These are phyloP conservation scores for Penicillium longicatenatum DNA, from an alignment of 495 filamentous ascomycete genomes.

Conservation along the genomic window DNA sequence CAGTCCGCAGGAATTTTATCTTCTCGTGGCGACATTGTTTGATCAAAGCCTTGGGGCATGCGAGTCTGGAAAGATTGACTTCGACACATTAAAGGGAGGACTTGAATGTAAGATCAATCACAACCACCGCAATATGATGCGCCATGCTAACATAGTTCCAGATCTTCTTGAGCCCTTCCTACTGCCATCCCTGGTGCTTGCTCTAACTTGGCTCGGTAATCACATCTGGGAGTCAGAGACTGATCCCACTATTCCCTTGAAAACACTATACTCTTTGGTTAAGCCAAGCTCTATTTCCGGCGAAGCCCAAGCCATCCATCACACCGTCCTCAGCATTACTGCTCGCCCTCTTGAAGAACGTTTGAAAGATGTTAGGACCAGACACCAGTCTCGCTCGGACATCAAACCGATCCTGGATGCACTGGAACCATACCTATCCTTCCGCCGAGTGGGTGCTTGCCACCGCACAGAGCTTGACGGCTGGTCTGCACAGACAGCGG, in stretches of 20 bases:
- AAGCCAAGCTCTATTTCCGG: conserved; percentile 73
- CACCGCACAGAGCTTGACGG: conserved; percentile 72
- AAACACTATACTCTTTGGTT: conserved; percentile 75
- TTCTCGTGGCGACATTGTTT: conserved; percentile 87
- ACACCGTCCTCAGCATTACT: conserved; percentile 79
- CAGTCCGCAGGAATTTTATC: conserved; percentile 90
- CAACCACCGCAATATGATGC: neutral
- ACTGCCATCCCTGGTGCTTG: conserved; percentile 81
- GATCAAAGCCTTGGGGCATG: conserved; percentile 80
- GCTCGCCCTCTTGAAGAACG: conserved; percentile 75
- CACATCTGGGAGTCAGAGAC: conserved; percentile 72
- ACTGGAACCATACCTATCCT: conserved; percentile 68
- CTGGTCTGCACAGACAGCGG: conserved; percentile 65
- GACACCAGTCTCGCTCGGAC: conserved; percentile 66
- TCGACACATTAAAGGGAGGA: conserved; percentile 82
- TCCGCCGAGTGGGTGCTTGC: conserved; percentile 63
- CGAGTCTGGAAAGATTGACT: conserved; percentile 65
- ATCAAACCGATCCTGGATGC: conserved; percentile 71
- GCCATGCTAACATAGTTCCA: conserved; percentile 24
- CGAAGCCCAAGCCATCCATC: conserved; percentile 80
- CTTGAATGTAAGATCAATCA: conserved; percentile 73
- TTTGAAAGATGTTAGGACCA: conserved; percentile 69
- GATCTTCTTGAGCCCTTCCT: conserved; percentile 88
- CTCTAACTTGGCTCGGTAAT: conserved; percentile 76
- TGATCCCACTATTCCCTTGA: conserved; percentile 63